Conservation (phyloP, 2,329 filamentous ascomycete genomes). For the Exophiala sp. region DNA sequence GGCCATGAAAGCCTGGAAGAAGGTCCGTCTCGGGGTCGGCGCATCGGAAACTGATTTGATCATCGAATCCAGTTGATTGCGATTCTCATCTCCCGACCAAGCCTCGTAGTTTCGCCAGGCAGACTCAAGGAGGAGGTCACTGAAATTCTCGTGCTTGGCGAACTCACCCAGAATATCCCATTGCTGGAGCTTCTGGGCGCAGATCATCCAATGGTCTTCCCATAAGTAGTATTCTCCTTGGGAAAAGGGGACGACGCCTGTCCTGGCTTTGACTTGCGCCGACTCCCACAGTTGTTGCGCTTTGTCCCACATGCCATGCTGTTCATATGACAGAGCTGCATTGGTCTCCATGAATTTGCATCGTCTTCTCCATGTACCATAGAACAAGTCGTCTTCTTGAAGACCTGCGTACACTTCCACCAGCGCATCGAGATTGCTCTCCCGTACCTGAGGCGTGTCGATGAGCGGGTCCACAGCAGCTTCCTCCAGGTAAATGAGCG, state of each 20-base stretch:
- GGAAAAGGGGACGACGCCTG: conserved; percentile 91
- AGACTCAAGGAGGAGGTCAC: conserved; percentile 89
- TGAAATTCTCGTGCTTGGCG: conserved; percentile 97
- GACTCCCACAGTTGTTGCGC: conserved; percentile 94
- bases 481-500: conserved; percentile 82
- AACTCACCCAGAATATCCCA: conserved; percentile 98
- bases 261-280: conserved; percentile 93
- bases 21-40: conserved; percentile 83
- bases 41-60: conserved; percentile 98
- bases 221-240: conserved; percentile 97
- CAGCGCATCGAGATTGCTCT: conserved; percentile 94
- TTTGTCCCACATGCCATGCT: conserved; percentile 99
- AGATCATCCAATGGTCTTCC: conserved; percentile 99
- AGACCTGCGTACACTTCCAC: conserved; percentile 85
- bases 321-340: conserved; percentile 92
- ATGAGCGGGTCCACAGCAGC: conserved; percentile 75
- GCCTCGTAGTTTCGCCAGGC: conserved; percentile 94
- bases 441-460: conserved; percentile 75
- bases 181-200: conserved; percentile 95
- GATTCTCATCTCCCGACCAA: conserved; percentile 80
- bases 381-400: conserved; percentile 95
- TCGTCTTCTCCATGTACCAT: conserved; percentile 89
- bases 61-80: conserved; percentile 82
- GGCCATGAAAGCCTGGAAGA: conserved; percentile 98
- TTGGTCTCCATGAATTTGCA: conserved; percentile 98